Evolutionary conservation across 805 yeast genomes (phyloP), one percentile per base, ranked within the genome.

Genomic region (Myxozyma nipponensis): DNA sequence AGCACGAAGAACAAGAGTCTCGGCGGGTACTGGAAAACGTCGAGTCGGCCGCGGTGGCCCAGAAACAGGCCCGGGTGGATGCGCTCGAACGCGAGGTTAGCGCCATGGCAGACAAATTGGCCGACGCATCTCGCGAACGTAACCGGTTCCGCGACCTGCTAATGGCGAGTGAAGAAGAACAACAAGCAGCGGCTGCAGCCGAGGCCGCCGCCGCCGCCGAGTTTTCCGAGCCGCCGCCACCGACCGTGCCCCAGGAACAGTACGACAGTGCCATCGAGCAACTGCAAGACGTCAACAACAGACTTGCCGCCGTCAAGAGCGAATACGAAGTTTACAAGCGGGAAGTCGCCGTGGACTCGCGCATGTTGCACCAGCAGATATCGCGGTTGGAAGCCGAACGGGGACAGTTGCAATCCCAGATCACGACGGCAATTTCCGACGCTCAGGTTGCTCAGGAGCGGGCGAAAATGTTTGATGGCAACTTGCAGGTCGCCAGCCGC

Each of bases 81-180:
- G 30, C 44, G 15, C 59, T 70, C 22, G 61, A 64, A 34, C 46
- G 49, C 0, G 65, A 66, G 35, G 38, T 85, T 35, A 71, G 74
- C 19, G 69, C 75, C 17, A 62, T 79, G 7, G 78, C 77, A 55
- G 62, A 74, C 1, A 79, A 78, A 62, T 65, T 82, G 39, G 77
- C 72, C 9, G 75, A 83, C 1, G 73, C 79, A 1, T 69, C 75
- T 3, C 76, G 80, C 54, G 95, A 86, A 64, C 77, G 89, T 48
- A 95, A 89, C 59, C 78, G 81, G 69, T 75, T 82, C 59, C 74
- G 81, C 60, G 60, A 60, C 47, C 63, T 63, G 56, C 47, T 62
- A 10, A 18, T 39, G 3, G 37, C 28, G 13, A 42, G 36, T 18
- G 30, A 10, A 10, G 41, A 10, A 5, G 34, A 6, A n/a, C 10